A percentile compares a stretch with the other conserved stretches of the same genome.
These are phyloP conservation scores for Scheffersomyces cryptocercus DNA, from an alignment of 1,139 yeast species.

Conservation along the genomic window DNA sequence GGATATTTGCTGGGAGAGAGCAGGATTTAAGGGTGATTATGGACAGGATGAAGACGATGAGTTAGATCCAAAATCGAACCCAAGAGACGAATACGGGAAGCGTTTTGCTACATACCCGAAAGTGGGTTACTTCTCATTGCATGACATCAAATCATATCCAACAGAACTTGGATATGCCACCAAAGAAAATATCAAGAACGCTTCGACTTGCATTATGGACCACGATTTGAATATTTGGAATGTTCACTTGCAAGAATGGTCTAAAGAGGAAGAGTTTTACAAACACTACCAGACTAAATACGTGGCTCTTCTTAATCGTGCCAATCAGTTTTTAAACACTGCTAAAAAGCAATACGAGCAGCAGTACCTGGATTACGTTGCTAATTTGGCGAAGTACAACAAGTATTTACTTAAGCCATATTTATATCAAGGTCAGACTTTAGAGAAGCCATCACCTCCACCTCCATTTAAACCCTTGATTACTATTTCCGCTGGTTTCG, in stretches of 20 bases:
- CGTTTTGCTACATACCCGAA: constrained; percentile 56
- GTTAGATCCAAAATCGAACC: constrained; percentile 27
- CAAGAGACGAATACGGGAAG: constrained; percentile 56
- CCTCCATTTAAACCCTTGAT: constrained; percentile 70
- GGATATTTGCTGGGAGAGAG: constrained; percentile 82
- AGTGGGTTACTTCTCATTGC: constrained; percentile 82
- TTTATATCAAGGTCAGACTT: constrained; percentile 21
- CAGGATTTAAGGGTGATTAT: constrained; percentile 58
- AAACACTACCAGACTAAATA: constrained; percentile 63
- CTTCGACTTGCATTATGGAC: constrained; percentile 78
- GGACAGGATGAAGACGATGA: constrained; percentile 49
- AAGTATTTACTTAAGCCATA: constrained; percentile 34
- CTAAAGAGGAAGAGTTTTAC: constrained; percentile 64
- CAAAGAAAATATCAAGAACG: constrained; percentile 69
- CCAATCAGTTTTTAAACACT: constrained; percentile 62
- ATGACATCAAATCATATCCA: constrained; percentile 85
- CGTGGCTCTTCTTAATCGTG: constrained; percentile 62
- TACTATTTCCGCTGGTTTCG: constrained; percentile 82
- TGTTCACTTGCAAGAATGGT: constrained; percentile 73
- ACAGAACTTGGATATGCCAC: constrained; percentile 80
- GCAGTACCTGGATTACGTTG: constrained; percentile 34
- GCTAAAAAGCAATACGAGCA: constrained; percentile 49
- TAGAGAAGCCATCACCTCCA: constrained; percentile 36
- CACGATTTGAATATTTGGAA: constrained; percentile 86
- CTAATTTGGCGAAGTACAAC: constrained; percentile 27